phyloP scores from a whole-genome alignment of 2,329 filamentous ascomycete genomes.

The Aspergillus bombycis region DNA sequence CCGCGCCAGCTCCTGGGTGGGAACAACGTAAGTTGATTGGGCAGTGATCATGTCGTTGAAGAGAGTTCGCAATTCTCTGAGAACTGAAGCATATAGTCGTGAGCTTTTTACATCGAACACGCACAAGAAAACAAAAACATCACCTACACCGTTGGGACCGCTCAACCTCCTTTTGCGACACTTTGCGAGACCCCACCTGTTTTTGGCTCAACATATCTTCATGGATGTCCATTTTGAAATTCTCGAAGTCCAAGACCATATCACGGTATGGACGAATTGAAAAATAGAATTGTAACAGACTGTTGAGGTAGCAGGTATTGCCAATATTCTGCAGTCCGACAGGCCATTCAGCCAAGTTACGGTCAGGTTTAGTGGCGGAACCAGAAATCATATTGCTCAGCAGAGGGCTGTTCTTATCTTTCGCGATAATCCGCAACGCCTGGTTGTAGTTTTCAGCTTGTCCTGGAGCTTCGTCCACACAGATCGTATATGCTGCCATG shows the following conservation, averaged over 20 bases:
- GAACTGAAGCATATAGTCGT: slow-evolving; percentile 56
- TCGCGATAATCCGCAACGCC: slow-evolving; percentile 53
- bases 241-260: slow-evolving; percentile 75
- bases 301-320: slow-evolving; percentile 98
- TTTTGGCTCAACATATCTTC: slow-evolving; percentile 67
- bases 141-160: slow-evolving; percentile 73
- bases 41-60: slow-evolving; percentile 73
- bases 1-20: slow-evolving; percentile 76
- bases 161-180: slow-evolving; percentile 61
- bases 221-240: slow-evolving; percentile 68
- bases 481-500: slow-evolving; percentile 52
- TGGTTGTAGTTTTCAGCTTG: slow-evolving; percentile 50
- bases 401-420: slow-evolving; percentile 43
- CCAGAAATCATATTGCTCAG: slow-evolving; percentile 40
- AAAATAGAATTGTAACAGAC: slow-evolving; percentile 92
- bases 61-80: slow-evolving; percentile 70
- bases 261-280: slow-evolving; percentile 81
- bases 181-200: slow-evolving; percentile 72
- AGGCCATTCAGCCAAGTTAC: slow-evolving; percentile 62
- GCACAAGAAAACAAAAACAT: background rate
- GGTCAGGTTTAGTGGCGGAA: slow-evolving; percentile 32
- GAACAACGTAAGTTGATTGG: slow-evolving; percentile 64
- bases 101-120: background rate
- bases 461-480: slow-evolving; percentile 50
- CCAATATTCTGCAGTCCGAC: slow-evolving; percentile 91